phyloP scores from a whole-genome alignment of 2,329 filamentous ascomycete species.

The Diaporthe amygdali region DNA sequence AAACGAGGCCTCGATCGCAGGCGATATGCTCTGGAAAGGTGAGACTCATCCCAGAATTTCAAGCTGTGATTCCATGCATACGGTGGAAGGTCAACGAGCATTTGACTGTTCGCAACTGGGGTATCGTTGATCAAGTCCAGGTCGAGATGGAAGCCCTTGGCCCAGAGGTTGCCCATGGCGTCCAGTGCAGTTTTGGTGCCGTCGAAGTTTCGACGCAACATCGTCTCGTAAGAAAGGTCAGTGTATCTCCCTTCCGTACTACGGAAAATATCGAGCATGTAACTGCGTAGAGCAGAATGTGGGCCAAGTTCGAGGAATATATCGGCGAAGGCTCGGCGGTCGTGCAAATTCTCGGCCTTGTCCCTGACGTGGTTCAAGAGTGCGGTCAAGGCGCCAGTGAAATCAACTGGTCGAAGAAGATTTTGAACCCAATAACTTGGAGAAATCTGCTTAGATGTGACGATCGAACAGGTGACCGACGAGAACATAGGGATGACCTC shows the following conservation, averaged over 20 bases:
- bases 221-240: slow-evolving; percentile 40
- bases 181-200: slow-evolving; percentile 51
- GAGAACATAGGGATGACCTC: slow-evolving; percentile 7
- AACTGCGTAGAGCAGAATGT: background rate
- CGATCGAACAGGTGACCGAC: background rate
- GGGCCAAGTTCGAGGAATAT: slow-evolving; percentile 1
- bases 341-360: no score
- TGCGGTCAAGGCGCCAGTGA: background rate
- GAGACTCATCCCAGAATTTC: slow-evolving; percentile 21
- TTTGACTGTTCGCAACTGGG: no score
- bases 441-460: background rate
- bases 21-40: slow-evolving; percentile 41
- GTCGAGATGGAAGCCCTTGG: slow-evolving; percentile 48
- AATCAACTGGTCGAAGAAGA: slow-evolving; percentile 4
- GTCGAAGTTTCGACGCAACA: slow-evolving; percentile 57
- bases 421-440: slow-evolving; percentile 7
- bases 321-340: slow-evolving; percentile 5
- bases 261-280: slow-evolving; percentile 9
- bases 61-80: slow-evolving; percentile 24
- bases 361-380: background rate
- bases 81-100: slow-evolving; percentile 16
- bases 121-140: slow-evolving; percentile 40
- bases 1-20: slow-evolving; percentile 45
- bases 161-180: slow-evolving; percentile 49
- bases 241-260: background rate